phyloP scores from a whole-genome alignment of 805 yeast species.

The Pichia cephalocereana region DNA sequence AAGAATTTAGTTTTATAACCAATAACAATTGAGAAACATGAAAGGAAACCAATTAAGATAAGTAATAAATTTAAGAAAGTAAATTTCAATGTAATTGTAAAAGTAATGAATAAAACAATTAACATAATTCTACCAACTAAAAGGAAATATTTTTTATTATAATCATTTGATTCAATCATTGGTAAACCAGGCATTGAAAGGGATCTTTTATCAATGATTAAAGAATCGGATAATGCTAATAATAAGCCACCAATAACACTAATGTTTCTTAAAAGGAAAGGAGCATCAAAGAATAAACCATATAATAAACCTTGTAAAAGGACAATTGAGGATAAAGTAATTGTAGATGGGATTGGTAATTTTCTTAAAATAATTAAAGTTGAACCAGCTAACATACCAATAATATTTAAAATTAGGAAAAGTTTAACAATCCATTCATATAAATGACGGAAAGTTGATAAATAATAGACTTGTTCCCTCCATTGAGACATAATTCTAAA shows the following conservation, averaged over 20 bases:
- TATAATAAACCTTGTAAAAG: constrained; percentile 78
- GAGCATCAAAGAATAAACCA: constrained; percentile 74
- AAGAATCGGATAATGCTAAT: constrained; percentile 77
- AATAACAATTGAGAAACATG: constrained; percentile 71
- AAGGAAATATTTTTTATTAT: constrained; percentile 62
- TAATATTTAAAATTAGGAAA: constrained; percentile 56
- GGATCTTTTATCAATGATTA: constrained; percentile 65
- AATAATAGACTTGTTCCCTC: constrained; percentile 81
- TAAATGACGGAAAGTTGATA: constrained; percentile 68
- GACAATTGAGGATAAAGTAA: constrained; percentile 60
- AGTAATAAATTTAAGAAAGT: constrained; percentile 53
- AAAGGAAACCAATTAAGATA: constrained; percentile 58
- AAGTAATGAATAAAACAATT: constrained; percentile 77
- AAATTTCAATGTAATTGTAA: constrained; percentile 71
- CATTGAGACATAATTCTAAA: constrained; percentile 78
- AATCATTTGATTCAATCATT: constrained; percentile 59
- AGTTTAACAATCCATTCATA: constrained; percentile 70
- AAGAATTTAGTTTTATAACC: constrained; percentile 92
- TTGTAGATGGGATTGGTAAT: constrained; percentile 60
- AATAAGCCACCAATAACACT: constrained; percentile 89
- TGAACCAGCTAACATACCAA: constrained; percentile 67
- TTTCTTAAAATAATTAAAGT: constrained; percentile 61
- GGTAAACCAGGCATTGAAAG: constrained; percentile 69
- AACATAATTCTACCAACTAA: constrained; percentile 84
- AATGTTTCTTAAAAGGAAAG: constrained; percentile 77